Evolutionary conservation across 129 eudicot genomes (phyloP), one percentile per base, ranked within the genome.

Genomic region (Flaveria brownii): DNA sequence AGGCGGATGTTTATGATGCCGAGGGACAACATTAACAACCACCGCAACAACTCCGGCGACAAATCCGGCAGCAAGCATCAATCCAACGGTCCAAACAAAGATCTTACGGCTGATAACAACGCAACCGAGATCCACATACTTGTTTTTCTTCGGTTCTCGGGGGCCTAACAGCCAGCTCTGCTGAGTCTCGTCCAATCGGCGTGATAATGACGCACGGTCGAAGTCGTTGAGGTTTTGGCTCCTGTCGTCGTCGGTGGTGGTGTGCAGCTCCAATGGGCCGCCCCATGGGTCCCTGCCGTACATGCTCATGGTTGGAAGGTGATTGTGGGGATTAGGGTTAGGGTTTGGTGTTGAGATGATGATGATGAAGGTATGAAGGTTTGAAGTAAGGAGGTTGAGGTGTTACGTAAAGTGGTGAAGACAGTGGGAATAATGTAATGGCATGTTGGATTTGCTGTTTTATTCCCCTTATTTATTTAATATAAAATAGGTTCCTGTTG

Each of bases 91-190:
- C 98, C 98, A 93, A 42, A 86, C 74, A 49, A 90, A 93, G 80
- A 90, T 69, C 86, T 87, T 84, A 50, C 97, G 81, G 79, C 97
- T 90, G 18, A 90, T 96, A 77, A 89, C 88, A 63, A 90, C 65
- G 67, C 94, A 93, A 39, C 98, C 92, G 42, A 93, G 92, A 84
- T 93, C 96, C 16, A 90, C 96, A 68, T 93, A 90, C 82, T 78
- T 93, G 82, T 90, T 93, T 85, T 93, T 90, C 91, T 90, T 90
- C 82, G 88, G 88, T 85, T 88, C 98, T 5, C 86, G 84, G 0
- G 98, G 98, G n/a, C 98, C 95, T 60, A 90, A 79, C 70, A 93
- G 82, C 98, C 96, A 93, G 79, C 98, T 93, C 78, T 93, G 98
- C 76, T 90, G 96, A 2, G 95, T 93, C 77, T 93, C 96, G 28